A percentile compares a stretch with the other conserved stretches of the same genome.
phyloP scores from a whole-genome alignment of 305 asterid species.

The Ilex paraguariensis region DNA sequence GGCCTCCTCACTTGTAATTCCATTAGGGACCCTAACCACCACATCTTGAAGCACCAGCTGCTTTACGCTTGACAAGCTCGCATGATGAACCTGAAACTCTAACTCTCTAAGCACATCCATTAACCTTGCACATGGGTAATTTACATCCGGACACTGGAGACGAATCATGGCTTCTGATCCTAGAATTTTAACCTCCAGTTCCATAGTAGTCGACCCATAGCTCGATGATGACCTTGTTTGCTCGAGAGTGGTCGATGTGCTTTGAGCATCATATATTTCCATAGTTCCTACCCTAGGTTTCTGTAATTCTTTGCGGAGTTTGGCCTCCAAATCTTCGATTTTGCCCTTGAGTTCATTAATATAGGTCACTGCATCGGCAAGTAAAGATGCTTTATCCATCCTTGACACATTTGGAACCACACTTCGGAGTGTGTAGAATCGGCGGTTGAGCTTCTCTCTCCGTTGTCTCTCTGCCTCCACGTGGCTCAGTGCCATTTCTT shows the following conservation, averaged over 20 bases:
- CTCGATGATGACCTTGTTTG: not conserved
- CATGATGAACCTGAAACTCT: slow-evolving; percentile 10
- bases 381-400: slow-evolving; percentile 64
- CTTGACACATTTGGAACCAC: slow-evolving; percentile 69
- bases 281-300: not conserved
- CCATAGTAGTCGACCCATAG: not conserved
- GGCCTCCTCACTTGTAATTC: slow-evolving; percentile 7
- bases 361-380: slow-evolving; percentile 61
- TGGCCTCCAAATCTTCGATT: slow-evolving; percentile 33
- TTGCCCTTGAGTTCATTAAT: slow-evolving; percentile 45
- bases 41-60: slow-evolving; percentile 15
- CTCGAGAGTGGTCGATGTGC: not conserved
- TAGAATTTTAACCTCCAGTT: slow-evolving; percentile 11
- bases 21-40: slow-evolving; percentile 5
- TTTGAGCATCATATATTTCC: not conserved
- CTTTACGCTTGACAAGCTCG: slow-evolving; percentile 4
- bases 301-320: not conserved
- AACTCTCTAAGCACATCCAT: slow-evolving; percentile 12
- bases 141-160: slow-evolving; percentile 6
- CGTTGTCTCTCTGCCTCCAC: slow-evolving; percentile 73
- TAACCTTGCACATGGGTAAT: slow-evolving; percentile 5
- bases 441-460: slow-evolving; percentile 58
- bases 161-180: slow-evolving; percentile 11
- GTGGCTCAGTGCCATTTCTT: slow-evolving; percentile 26
- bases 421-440: slow-evolving; percentile 62